These are phyloP conservation scores for Neoascochyta sp. DNA, from an alignment of 2,329 filamentous ascomycete genomes.

Conservation along the genomic window DNA sequence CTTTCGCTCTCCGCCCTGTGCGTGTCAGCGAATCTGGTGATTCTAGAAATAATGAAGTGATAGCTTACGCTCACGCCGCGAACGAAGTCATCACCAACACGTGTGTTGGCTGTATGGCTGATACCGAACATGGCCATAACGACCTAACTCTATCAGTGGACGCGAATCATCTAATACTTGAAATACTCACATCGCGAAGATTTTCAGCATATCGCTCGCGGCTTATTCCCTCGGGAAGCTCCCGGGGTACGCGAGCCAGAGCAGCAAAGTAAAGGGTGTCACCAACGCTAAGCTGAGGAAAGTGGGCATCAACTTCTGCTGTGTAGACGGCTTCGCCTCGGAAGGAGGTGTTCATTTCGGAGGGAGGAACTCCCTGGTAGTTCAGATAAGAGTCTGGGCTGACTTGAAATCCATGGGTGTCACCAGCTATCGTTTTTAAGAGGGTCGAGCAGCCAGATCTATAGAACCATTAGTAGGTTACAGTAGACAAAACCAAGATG, in stretches of 20 bases:
- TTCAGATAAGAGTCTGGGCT: conserved; percentile 70
- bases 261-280: conserved; percentile 76
- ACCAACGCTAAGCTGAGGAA: conserved; percentile 69
- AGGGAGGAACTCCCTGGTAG: conserved; percentile 68
- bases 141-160: conserved; percentile 39
- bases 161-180: neutral
- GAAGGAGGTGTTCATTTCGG: conserved; percentile 71
- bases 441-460: conserved; percentile 70
- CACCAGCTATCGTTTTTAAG: conserved; percentile 75
- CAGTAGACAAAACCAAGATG: neutral
- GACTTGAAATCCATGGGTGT: conserved; percentile 73
- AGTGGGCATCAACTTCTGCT: conserved; percentile 76
- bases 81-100: conserved; percentile 68
- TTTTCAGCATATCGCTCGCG: conserved; percentile 56
- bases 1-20: conserved; percentile 65
- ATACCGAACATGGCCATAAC: conserved; percentile 74
- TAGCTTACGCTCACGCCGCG: conserved; percentile 66
- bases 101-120: conserved; percentile 65
- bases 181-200: conserved; percentile 49
- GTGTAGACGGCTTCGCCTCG: conserved; percentile 82
- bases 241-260: conserved; percentile 53
- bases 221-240: conserved; percentile 56
- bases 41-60: too few relatives aligned
- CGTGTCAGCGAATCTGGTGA: too few relatives aligned
- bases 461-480: conserved; percentile 2